Conservation (phyloP, 768 basidiomycete genomes). For the Macrolepiota fuliginosa region DNA sequence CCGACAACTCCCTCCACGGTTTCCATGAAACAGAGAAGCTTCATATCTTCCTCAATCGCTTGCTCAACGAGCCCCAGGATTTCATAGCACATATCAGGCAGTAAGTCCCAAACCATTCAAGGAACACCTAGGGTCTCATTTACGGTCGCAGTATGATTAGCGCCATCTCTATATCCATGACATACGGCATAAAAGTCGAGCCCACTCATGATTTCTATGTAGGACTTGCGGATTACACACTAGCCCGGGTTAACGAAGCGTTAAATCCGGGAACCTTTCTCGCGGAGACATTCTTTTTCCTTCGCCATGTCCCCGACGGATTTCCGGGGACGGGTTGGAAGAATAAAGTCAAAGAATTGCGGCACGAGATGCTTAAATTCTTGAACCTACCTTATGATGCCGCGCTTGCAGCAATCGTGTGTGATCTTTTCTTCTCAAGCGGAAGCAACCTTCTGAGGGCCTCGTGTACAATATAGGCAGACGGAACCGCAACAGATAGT, state of each 20-base stretch:
- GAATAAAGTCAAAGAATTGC: conserved; percentile 21
- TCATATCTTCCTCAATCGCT: conserved; percentile 19
- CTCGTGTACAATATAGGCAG: conserved; percentile 6
- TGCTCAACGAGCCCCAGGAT: conserved; percentile 20
- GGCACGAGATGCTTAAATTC: conserved; percentile 19
- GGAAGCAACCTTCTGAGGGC: background rate
- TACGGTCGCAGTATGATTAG: conserved; percentile 11
- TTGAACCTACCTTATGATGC: conserved; percentile 22
- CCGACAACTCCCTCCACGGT: conserved; percentile 18
- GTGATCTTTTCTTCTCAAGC: background rate
- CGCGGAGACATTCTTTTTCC: conserved; percentile 21
- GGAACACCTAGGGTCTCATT: background rate
- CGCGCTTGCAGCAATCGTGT: conserved; percentile 18
- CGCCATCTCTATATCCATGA: conserved; percentile 8
- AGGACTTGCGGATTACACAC: background rate
- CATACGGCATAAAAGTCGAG: conserved; percentile 11
- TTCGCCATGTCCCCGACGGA: conserved; percentile 45
- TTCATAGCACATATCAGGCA: conserved; percentile 24
- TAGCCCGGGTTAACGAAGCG: background rate
- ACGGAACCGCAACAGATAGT: conserved; percentile 14
- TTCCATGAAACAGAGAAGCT: conserved; percentile 20
- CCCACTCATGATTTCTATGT: conserved; percentile 6
- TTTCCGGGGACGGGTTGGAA: conserved; percentile 47
- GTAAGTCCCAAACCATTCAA: conserved; percentile 15
- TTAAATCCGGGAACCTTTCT: conserved; percentile 14